A percentile compares a stretch with the other conserved stretches of the same genome.
Evolutionary conservation across 305 asterid genomes (phyloP).

Genomic region (Fraxinus velutina): DNA sequence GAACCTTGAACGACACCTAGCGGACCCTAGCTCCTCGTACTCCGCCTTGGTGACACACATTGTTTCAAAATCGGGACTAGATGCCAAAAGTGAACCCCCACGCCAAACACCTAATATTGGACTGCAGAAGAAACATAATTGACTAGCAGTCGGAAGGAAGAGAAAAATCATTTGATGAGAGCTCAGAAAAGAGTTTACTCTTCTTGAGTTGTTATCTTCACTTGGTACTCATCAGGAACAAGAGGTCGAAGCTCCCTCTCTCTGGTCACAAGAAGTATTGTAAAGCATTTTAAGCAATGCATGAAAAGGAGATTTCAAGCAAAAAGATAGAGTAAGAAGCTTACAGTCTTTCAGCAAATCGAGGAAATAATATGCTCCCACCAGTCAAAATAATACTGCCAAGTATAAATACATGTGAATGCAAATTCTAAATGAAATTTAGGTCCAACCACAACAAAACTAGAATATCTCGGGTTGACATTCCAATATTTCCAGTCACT

Average conservation of each 20-base stretch:
- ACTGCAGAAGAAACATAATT: constrained; percentile 38
- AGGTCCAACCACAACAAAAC: constrained; percentile 23
- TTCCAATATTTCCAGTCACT: constrained; percentile 15
- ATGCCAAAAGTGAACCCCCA: constrained; percentile 96
- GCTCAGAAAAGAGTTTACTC: constrained; percentile 48
- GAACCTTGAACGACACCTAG: constrained; percentile 79
- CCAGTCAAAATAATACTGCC: constrained; percentile 89
- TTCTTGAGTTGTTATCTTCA: constrained; percentile 79
- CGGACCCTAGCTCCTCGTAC: constrained; percentile 90
- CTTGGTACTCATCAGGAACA: constrained; percentile 73
- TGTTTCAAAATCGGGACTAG: constrained; percentile 92
- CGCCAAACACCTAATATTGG: constrained; percentile 95
- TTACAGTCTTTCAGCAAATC: constrained; percentile 90
- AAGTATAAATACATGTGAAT: not conserved
- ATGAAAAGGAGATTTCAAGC: not conserved
- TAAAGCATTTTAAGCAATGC: not conserved
- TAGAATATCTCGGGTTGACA: constrained; percentile 1
- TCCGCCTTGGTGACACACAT: constrained; percentile 93
- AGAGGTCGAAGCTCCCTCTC: constrained; percentile 91
- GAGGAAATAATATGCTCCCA: constrained; percentile 87
- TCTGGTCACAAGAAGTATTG: constrained; percentile 39
- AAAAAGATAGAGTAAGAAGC: constrained; percentile 20
- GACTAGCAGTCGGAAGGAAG: not conserved
- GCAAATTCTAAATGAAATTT: not conserved
- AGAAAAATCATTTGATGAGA: constrained; percentile 12